A percentile compares a stretch with the other conserved stretches of the same genome.
Conservation (phyloP, 2,329 filamentous ascomycete species). For the Endocalyx cinctus region DNA sequence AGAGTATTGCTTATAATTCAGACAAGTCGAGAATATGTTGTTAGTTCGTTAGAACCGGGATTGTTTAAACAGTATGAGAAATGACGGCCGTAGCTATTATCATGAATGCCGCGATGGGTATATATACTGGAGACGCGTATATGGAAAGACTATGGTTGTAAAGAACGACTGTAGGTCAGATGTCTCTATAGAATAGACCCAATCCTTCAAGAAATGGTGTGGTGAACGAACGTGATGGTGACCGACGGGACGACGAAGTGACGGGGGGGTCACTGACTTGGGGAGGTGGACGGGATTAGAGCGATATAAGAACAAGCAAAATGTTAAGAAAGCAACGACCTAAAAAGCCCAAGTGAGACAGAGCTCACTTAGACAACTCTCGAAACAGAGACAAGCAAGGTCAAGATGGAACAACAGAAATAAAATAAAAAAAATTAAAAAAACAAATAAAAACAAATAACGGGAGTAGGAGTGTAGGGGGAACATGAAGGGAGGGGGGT, state of each 20-base stretch:
- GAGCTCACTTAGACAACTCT: conserved; percentile 26
- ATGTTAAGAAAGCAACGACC: conserved; percentile 12
- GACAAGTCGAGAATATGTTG: no score
- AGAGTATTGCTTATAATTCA: no score
- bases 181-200: conserved; percentile 16
- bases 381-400: conserved; percentile 28
- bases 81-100: not conserved
- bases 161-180: conserved; percentile 30
- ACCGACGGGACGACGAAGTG: no score
- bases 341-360: conserved; percentile 26
- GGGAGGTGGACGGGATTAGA: conserved; percentile 13
- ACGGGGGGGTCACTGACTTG: no score
- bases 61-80: not conserved
- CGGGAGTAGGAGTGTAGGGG: no score
- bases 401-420: conserved; percentile 28
- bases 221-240: conserved; percentile 26
- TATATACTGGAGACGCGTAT: conserved; percentile 14
- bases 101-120: conserved; percentile 3
- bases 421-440: conserved; percentile 28
- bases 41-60: no score
- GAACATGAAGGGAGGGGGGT: conserved; percentile 29
- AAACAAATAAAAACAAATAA: conserved; percentile 26
- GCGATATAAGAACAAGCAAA: conserved; percentile 26
- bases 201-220: conserved; percentile 15
- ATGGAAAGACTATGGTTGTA: conserved; percentile 14